Conservation (phyloP, 352 stramenopile species). For the Phytophthora citricola region DNA sequence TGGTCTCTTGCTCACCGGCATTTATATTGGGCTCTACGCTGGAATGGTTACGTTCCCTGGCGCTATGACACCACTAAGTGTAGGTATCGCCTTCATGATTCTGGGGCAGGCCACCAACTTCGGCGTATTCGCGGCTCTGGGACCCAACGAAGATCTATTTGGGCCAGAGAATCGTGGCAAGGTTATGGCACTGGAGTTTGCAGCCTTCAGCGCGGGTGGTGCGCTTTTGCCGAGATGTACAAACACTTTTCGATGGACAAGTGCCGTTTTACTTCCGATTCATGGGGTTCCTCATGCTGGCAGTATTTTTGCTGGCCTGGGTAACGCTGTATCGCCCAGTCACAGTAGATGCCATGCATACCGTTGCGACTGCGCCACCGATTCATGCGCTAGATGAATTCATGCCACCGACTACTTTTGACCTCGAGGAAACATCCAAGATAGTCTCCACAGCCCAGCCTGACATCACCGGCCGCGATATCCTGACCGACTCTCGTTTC, state of each 20-base stretch:
- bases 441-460: constrained; percentile 11
- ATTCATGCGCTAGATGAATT: constrained; percentile 55
- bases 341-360: constrained; percentile 11
- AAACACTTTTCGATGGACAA: constrained; percentile 61
- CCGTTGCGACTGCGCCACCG: constrained; percentile 10
- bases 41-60: constrained; percentile 40
- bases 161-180: constrained; percentile 70
- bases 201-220: constrained; percentile 70
- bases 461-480: constrained; percentile 59
- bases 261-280: constrained; percentile 72
- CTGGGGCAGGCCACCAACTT: constrained; percentile 76
- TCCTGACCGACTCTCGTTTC: constrained; percentile 63
- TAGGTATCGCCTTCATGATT: constrained; percentile 62
- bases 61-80: constrained; percentile 52
- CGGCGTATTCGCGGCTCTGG: constrained; percentile 73
- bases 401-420: constrained; percentile 32
- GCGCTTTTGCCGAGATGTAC: constrained; percentile 79
- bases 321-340: constrained; percentile 51
- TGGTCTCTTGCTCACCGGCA: constrained; percentile 38
- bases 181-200: constrained; percentile 73
- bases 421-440: constrained; percentile 13
- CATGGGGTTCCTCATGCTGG: constrained; percentile 62
- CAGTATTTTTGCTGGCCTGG: constrained; percentile 63
- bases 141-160: constrained; percentile 78
- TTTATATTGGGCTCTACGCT: constrained; percentile 55